Evolutionary conservation across 331 rosid species (phyloP).

Genomic region (Prunus yedoensis): DNA sequence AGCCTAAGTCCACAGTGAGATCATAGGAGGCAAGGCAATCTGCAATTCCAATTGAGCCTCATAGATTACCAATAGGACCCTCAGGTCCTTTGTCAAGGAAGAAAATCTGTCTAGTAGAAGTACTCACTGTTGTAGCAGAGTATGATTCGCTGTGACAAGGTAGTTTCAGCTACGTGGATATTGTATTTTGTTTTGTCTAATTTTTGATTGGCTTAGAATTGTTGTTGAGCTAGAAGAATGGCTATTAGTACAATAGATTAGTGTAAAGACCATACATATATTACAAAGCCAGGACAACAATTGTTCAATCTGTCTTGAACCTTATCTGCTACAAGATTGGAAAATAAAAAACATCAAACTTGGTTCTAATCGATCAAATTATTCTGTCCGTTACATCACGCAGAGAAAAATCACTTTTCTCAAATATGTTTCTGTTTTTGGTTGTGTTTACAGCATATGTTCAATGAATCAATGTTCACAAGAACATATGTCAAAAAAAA

Average conservation of each 20-base stretch:
- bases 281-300: slow-evolving; percentile 7
- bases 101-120: no score
- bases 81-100: no score
- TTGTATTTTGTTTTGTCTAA: no score
- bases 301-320: slow-evolving; percentile 1
- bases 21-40: background rate
- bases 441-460: slow-evolving; percentile 12
- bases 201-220: background rate
- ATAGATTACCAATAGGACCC: no score
- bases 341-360: background rate
- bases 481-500: slow-evolving; percentile 3
- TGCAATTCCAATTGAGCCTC: background rate
- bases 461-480: slow-evolving; percentile 11
- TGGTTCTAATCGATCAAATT: background rate
- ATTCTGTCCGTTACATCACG: slow-evolving; percentile 4
- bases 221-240: background rate
- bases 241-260: background rate
- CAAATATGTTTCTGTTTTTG: background rate
- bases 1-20: background rate
- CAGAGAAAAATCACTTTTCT: slow-evolving; percentile 14
- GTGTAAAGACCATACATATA: no score
- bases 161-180: no score
- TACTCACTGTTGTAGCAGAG: no score
- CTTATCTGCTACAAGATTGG: background rate
- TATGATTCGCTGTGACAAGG: no score